phyloP scores from a whole-genome alignment of 768 basidiomycete species.

The Leucosporidium scottii region DNA sequence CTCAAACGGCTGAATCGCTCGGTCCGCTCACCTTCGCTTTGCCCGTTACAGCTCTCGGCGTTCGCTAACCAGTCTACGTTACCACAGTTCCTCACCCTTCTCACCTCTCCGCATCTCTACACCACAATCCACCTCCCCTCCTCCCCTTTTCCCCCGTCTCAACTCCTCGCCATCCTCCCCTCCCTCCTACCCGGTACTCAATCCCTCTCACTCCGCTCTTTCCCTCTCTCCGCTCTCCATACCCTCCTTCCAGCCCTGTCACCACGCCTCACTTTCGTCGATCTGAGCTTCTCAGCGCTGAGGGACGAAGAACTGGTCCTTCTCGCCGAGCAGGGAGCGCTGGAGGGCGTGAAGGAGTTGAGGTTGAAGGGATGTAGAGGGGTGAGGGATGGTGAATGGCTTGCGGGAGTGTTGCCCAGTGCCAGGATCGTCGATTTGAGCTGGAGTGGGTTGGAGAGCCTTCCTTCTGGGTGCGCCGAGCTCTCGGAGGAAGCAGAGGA shows the following conservation, averaged over 20 bases:
- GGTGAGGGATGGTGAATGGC: not conserved
- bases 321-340: too few relatives aligned
- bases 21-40: not conserved
- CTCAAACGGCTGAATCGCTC: not conserved
- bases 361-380: slow-evolving; percentile 3
- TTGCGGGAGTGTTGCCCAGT: not conserved
- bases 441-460: not conserved
- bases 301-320: not conserved
- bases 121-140: too few relatives aligned
- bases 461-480: not conserved
- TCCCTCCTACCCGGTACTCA: not conserved
- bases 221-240: not conserved
- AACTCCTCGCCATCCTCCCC: not conserved
- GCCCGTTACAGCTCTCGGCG: not conserved
- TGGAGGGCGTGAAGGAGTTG: not conserved
- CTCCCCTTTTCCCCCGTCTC: too few relatives aligned
- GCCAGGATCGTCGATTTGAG: not conserved
- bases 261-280: not conserved
- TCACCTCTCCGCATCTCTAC: too few relatives aligned
- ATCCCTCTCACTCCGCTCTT: not conserved
- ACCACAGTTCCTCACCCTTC: too few relatives aligned
- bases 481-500: not conserved
- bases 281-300: slow-evolving; percentile 5
- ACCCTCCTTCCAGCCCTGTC: not conserved
- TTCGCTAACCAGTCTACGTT: too few relatives aligned